Evolutionary conservation across 2,329 filamentous ascomycete genomes (phyloP).

Genomic region (Cladosporium sp.): DNA sequence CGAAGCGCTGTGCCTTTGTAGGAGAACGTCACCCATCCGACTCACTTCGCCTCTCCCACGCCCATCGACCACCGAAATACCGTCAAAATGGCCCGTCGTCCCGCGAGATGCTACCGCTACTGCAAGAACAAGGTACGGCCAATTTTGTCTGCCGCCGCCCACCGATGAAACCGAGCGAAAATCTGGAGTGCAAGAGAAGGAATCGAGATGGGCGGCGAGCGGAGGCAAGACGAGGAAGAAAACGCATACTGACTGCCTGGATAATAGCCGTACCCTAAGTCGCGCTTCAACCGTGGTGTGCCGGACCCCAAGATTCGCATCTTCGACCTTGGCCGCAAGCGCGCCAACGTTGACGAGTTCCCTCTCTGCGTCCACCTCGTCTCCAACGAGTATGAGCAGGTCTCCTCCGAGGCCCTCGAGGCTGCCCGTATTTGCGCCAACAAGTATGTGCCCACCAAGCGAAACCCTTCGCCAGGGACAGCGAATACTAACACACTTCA

Average conservation of each 20-base stretch:
- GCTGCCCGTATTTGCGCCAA: conserved; percentile 99
- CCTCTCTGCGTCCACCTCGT: conserved; percentile 98
- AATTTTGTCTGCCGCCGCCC: not conserved
- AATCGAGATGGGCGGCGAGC: conserved; percentile 3
- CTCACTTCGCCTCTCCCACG: conserved; percentile 22
- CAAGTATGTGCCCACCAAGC: conserved; percentile 57
- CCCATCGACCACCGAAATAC: conserved; percentile 52
- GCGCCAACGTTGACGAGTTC: conserved; percentile 98
- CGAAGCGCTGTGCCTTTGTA: conserved; percentile 4
- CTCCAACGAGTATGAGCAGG: conserved; percentile 99
- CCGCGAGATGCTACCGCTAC: conserved; percentile 95
- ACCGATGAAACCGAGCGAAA: conserved; percentile 1
- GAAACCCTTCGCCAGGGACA: not conserved
- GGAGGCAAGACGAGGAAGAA: conserved; percentile 16
- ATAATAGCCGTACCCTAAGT: conserved; percentile 90
- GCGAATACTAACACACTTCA: conserved; percentile 13
- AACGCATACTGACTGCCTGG: conserved; percentile 17
- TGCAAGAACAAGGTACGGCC: conserved; percentile 98
- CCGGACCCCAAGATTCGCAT: conserved; percentile 75
- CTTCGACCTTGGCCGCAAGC: conserved; percentile 69
- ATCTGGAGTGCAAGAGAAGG: conserved; percentile 8
- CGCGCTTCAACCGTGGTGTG: conserved; percentile 97
- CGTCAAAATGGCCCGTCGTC: conserved; percentile 98
- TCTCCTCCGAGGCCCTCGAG: conserved; percentile 98
- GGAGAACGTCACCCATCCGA: conserved; percentile 17